Base-by-base conservation (phyloP, 2,329 filamentous ascomycete species). In the Xylaria sp. region DNA sequence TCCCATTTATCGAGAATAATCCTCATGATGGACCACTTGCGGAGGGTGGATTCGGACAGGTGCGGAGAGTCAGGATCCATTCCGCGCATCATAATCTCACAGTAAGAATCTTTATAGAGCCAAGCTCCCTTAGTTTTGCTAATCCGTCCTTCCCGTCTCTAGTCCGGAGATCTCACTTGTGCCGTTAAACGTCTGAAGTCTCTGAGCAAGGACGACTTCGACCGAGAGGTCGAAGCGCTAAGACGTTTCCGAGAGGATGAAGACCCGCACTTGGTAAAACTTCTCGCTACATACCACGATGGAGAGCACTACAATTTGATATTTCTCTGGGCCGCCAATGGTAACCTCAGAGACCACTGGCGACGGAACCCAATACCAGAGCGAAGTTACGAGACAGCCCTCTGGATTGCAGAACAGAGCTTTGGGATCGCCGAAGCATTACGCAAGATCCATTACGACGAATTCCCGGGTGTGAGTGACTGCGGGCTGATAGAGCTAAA, bases 251-350 rank as follows among this genome's bases (percentile, higher is more conserved):
- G 54, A 57, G 21, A 57, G 1, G 32, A 45, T 7, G 54, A 11
- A 7, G 4, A 45, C 27, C 34, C 54, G 34, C 54, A 57, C n/a
- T 19, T 57, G 24, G 14, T 57, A 9, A 21, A 57, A 14, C 34
- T 57, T 7, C 54, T 57, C 8, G 34, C 34, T 45, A 57, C 54
- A 1, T 57, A 45, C 21, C 21, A 57, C n/a, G n/a, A 42, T 11
- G 19, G 19, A 2, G 19, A 45, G 3, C n/a, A 24, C 5, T 57
- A 57, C 36, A 5, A 57, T 8, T 17, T 57, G 8, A 57, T 57
- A 27, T 57, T 57, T 21, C 54, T 1, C 12, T 57, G 34, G 54
- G 54, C 54, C 4, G 54, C 54, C 4, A 42, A 42, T 9, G 19
- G 36, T 1, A 12, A 57, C 54, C 42, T 47, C 14, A 14, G n/a